Conservation (phyloP, 2,329 filamentous ascomycete species). For the Orbilia oligospora region DNA sequence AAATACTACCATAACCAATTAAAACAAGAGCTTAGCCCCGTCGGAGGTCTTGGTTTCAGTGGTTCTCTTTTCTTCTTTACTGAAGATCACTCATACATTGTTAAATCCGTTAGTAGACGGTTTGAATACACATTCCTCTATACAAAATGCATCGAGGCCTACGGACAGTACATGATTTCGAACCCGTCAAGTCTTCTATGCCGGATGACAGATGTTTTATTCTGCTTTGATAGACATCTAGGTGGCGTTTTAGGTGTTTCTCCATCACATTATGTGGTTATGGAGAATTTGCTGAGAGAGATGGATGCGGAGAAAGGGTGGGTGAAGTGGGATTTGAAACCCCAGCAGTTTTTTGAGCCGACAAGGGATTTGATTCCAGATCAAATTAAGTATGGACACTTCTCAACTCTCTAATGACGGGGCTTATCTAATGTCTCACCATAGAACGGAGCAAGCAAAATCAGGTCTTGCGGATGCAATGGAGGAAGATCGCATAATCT, state of each 20-base stretch:
- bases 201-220: conserved; percentile 63
- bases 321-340: conserved; percentile 64
- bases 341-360: conserved; percentile 64
- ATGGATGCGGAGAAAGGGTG: conserved; percentile 62
- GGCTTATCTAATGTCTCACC: neutral
- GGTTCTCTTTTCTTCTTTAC: conserved; percentile 64
- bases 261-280: conserved; percentile 63
- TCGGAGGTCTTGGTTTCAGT: conserved; percentile 63
- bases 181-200: conserved; percentile 60
- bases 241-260: conserved; percentile 62
- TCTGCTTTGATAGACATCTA: conserved; percentile 62
- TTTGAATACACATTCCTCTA: conserved; percentile 64
- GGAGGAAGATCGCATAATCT: conserved; percentile 61
- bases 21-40: conserved; percentile 45
- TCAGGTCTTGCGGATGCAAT: conserved; percentile 63
- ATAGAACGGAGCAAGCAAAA: conserved; percentile 62
- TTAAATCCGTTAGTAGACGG: conserved; percentile 63
- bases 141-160: conserved; percentile 62
- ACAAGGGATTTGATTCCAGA: conserved; percentile 63
- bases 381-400: conserved; percentile 42
- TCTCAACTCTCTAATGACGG: neutral
- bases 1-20: conserved; percentile 61
- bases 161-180: conserved; percentile 59
- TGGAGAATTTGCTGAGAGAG: conserved; percentile 62
- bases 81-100: conserved; percentile 60